phyloP scores from a whole-genome alignment of 345 rosid species.

The Camelina hispida region DNA sequence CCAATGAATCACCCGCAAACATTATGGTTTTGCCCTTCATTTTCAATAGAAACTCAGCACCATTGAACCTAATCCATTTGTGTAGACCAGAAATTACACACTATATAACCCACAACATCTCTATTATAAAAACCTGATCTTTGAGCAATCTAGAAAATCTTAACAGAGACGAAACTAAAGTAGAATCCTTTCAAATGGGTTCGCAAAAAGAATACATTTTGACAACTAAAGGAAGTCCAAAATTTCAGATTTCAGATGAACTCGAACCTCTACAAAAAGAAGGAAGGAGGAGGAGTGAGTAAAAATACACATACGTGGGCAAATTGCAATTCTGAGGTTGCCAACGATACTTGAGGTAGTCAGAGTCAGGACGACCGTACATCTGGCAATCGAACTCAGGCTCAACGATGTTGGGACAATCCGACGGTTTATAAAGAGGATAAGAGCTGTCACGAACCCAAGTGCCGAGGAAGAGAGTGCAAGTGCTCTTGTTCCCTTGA shows the following conservation, averaged over 20 bases:
- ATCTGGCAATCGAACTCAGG: constrained; percentile 79
- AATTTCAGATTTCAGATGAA: not conserved
- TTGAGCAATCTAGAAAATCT: not conserved
- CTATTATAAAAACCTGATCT: not conserved
- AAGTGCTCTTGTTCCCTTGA: constrained; percentile 61
- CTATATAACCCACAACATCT: not conserved
- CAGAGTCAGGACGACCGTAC: constrained; percentile 89
- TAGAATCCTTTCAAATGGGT: not conserved
- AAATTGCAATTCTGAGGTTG: constrained; percentile 82
- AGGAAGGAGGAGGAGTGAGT: not conserved
- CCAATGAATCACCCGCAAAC: constrained; percentile 96
- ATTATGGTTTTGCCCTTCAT: constrained; percentile 78
- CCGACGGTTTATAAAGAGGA: constrained; percentile 71
- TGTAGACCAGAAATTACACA: not conserved
- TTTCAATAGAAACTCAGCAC: constrained; percentile 64
- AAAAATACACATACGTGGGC: constrained; percentile 70
- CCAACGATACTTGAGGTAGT: constrained; percentile 89
- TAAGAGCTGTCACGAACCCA: constrained; percentile 85
- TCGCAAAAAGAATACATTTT: not conserved
- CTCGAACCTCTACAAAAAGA: not conserved
- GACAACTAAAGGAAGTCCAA: not conserved
- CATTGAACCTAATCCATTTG: constrained; percentile 67
- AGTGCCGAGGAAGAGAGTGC: constrained; percentile 53
- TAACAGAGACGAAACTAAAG: not conserved
- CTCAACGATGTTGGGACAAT: constrained; percentile 69